These are phyloP conservation scores for Spongispora temasekensis DNA, from an alignment of 1,284 basidiomycete species.

Conservation along the genomic window DNA sequence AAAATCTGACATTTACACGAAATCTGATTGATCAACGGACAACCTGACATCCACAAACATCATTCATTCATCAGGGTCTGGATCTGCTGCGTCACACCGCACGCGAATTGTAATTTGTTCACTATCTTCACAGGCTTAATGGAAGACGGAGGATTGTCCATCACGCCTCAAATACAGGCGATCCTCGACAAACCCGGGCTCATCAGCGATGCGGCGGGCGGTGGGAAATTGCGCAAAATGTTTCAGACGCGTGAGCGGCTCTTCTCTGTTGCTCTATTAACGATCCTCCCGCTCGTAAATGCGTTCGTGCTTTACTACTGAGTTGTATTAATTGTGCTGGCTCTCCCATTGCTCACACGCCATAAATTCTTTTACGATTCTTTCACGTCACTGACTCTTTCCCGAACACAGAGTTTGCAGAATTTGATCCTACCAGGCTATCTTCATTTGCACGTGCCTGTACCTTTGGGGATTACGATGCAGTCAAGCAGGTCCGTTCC, in stretches of 20 bases:
- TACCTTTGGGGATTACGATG: slow-evolving; percentile 36
- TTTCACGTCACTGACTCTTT: too few species aligned
- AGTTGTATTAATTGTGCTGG: too few species aligned
- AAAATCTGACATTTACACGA: too few species aligned
- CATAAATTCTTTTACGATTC: too few species aligned
- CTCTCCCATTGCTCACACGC: too few species aligned
- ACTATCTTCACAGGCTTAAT: slow-evolving; percentile 7
- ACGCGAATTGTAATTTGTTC: slow-evolving; percentile 3
- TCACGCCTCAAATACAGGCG: slow-evolving; percentile 41
- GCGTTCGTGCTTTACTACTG: too few species aligned
- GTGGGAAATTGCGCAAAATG: slow-evolving; percentile 39
- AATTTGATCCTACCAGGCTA: slow-evolving; percentile 32
- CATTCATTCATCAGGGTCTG: slow-evolving; percentile 7
- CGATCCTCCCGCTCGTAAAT: too few species aligned
- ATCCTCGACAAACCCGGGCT: slow-evolving; percentile 42
- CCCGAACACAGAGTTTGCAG: slow-evolving; percentile 21
- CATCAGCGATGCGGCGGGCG: slow-evolving; percentile 33
- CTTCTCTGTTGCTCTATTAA: not conserved
- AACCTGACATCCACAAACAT: not conserved
- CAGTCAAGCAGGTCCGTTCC: slow-evolving; percentile 35
- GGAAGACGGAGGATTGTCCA: slow-evolving; percentile 34
- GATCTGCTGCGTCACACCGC: not conserved
- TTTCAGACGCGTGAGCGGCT: slow-evolving; percentile 39
- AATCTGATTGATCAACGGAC: not conserved
- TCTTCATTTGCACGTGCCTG: slow-evolving; percentile 42